Conservation (phyloP, 2,329 filamentous ascomycete species). For the Alternaria ventricosa region DNA sequence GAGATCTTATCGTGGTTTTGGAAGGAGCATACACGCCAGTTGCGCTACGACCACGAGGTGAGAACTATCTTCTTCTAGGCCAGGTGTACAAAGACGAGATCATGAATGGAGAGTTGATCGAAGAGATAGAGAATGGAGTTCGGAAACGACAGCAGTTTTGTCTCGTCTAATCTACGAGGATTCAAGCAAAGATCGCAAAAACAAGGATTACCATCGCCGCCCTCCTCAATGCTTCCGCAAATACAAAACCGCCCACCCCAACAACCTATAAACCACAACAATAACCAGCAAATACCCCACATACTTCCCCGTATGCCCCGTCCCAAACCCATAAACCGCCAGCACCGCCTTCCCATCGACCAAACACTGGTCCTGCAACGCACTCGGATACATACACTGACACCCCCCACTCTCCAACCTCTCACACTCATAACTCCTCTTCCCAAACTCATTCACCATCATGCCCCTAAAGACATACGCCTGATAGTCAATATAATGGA, state of each 20-base stretch:
- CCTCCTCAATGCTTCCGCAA: conserved; percentile 36
- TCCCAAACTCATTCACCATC: conserved; percentile 87
- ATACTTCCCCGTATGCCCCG: conserved; percentile 69
- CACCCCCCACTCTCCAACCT: conserved; percentile 50
- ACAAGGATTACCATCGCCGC: too few relatives aligned
- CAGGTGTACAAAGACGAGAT: background rate
- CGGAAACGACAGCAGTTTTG: background rate
- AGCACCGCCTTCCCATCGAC: conserved; percentile 76
- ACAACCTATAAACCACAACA: conserved; percentile 72
- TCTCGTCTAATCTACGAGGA: background rate
- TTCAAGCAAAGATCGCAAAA: background rate
- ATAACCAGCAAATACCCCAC: conserved; percentile 81
- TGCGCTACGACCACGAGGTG: background rate
- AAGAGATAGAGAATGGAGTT: background rate
- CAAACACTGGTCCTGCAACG: conserved; percentile 67
- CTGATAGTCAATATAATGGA: conserved; percentile 90
- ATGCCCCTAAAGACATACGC: conserved; percentile 87
- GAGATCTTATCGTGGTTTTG: background rate
- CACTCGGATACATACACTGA: conserved; percentile 74
- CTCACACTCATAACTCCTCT: conserved; percentile 69
- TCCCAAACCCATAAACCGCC: conserved; percentile 71
- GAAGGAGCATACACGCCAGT: background rate
- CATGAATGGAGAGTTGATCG: background rate
- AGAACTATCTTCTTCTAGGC: background rate
- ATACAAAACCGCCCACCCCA: conserved; percentile 69